Evolutionary conservation across 345 rosid species (phyloP), one percentile per base, ranked within the genome.

Genomic region (Corchorus capsularis): DNA sequence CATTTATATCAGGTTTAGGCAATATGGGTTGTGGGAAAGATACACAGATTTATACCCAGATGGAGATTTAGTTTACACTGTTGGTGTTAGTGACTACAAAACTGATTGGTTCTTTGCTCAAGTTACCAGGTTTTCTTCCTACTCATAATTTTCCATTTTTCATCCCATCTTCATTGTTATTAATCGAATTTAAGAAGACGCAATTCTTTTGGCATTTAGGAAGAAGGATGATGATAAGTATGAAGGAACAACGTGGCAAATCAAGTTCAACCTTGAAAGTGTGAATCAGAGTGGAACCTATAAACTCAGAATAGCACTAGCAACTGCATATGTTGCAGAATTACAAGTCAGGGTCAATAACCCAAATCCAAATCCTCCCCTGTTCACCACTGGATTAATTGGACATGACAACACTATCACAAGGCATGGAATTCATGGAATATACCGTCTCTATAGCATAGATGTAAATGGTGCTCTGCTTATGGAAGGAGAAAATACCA

Each of bases 71-170:
- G 86, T 90, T 52, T 95, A 87, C 85, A 87, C 85, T 0, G 74
- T 90, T 46, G 94, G 88, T 2, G 75, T 39, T 5, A 87, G 94
- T 66, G 91, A 93, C 69, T 93, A 85, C 71, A 83, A 8, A 69
- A 89, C 83, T 64, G 97, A 91, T 72, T 92, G 98, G 99, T 93
- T 91, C 87, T 95, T 87, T 69, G 96, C 96, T 60, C 97, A 92
- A 3, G 96, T 93, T 56, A 75, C 87, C 13, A 87, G 99, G 99
- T 93, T 69, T 13, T 22, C 15, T 71, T 71, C 34, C 53, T 61
- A 4, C 37, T 11, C 12, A 27, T 20, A 59, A 1, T 4, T 22
- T 32, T 16, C 15, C 47, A 0, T 8, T 47, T 37, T 32, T 12
- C 17, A 43, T 6, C 55, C 22, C 0, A 13, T 22, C 10, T 60